Evolutionary conservation across 2,329 filamentous ascomycete genomes (phyloP), one percentile per base, ranked within the genome.

Genomic region (Epichloe festucae): DNA sequence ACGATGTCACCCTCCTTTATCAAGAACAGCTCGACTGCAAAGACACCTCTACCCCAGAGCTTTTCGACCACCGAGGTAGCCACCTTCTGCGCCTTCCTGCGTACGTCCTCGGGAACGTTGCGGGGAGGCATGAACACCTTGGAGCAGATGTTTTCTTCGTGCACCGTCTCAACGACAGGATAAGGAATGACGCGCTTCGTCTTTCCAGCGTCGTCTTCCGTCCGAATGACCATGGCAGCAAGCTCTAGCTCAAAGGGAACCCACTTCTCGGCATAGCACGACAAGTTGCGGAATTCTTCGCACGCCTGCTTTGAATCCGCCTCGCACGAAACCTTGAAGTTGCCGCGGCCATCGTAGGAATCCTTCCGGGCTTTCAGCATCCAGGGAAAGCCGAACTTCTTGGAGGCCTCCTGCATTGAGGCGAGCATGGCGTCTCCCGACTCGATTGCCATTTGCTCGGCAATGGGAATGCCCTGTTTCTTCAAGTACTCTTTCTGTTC

Each of bases 11-110:
- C 81, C 60, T 93, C 81, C 47, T 82, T 71, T 11, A 90, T 77
- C 3, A 97, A 70, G 69, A 98, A 98, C 82, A 97, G 87, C 70
- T 98, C 93, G 0, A 97, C 91, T 0, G 91, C 93, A 67, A 96
- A 98, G 35, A 95, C 87, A 56, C 93, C 93, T 55, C 93, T 85
- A 49, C 93, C 93, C 72, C 83, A 82, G 51, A 98, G 85, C 49
- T 81, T 84, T 42, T 79, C 77, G 21, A 96, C 82, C 11, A 93
- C 90, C 53, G 85, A 81, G 58, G 81, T 80, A 0, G 90, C 93
- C 0, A 96, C 75, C 42, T 82, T 77, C 63, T 89, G 83, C 0
- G 90, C 90, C 60, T 78, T 71, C 57, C 79, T 67, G 54, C 79
- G 78, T 40, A 85, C 74, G 1, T 73, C 67, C 1, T 74, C 69